Evolutionary conservation across 352 stramenopile species (phyloP).

Genomic region (Thraustotheca clavata): DNA sequence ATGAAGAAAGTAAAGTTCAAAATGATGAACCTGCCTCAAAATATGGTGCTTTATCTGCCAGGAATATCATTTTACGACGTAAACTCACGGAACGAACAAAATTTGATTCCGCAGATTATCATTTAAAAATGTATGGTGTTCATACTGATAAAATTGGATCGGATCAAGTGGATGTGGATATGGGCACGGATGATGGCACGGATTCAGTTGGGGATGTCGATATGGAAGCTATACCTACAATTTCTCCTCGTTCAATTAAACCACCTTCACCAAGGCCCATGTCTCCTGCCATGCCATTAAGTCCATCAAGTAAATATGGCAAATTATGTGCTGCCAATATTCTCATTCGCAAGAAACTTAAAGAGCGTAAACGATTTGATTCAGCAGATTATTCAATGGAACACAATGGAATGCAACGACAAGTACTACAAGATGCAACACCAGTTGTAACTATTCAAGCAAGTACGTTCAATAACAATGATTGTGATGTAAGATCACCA

Average conservation of each 20-base stretch:
- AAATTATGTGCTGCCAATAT: slow-evolving; percentile 30
- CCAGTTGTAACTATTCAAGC: not conserved
- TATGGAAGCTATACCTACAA: not conserved
- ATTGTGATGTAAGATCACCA: slow-evolving; percentile 21
- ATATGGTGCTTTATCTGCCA: slow-evolving; percentile 34
- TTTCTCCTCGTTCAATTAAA: slow-evolving; percentile 8
- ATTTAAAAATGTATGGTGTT: slow-evolving; percentile 42
- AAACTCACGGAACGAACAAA: slow-evolving; percentile 31
- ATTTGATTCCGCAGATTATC: slow-evolving; percentile 79
- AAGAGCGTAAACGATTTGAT: slow-evolving; percentile 34
- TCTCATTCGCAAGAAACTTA: slow-evolving; percentile 29
- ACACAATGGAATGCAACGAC: not conserved
- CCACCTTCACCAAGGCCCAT: not conserved
- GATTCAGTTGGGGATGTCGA: not conserved
- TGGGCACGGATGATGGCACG: slow-evolving; percentile 15
- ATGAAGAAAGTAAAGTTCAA: not conserved
- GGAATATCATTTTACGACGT: slow-evolving; percentile 30
- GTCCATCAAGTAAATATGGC: slow-evolving; percentile 34
- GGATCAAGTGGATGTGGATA: slow-evolving; percentile 15
- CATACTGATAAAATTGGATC: not conserved
- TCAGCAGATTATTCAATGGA: slow-evolving; percentile 34
- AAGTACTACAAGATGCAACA: not conserved
- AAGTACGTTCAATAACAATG: not conserved
- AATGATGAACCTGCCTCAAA: slow-evolving; percentile 22
- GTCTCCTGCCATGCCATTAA: not conserved